Evolutionary conservation across 768 basidiomycete genomes (phyloP).

Genomic region (Pilatotrama ljubarskyi): DNA sequence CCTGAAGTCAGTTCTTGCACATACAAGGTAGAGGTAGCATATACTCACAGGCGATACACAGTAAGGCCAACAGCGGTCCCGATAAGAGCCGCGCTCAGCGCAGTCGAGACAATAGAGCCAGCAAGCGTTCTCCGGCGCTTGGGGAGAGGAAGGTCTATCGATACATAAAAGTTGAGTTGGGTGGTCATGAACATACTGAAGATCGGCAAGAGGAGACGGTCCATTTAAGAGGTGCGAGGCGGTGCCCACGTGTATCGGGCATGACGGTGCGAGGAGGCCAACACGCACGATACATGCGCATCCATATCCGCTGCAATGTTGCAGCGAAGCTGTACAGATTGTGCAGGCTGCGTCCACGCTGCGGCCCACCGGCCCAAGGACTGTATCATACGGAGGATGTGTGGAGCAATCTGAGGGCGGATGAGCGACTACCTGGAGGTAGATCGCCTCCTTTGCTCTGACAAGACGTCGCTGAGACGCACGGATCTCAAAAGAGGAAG

Average conservation of each 20-base stretch:
- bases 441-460: neutral
- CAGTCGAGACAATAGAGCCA: constrained; percentile 80
- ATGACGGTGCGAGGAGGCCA: neutral
- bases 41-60: constrained; percentile 79
- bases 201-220: constrained; percentile 9
- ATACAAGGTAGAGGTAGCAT: constrained; percentile 3
- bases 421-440: neutral
- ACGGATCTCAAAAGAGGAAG: neutral
- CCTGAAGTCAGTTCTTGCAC: neutral
- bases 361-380: neutral
- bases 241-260: constrained; percentile 8
- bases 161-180: constrained; percentile 32
- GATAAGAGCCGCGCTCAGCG: constrained; percentile 82
- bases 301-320: neutral
- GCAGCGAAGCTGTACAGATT: neutral
- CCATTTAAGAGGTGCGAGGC: constrained; percentile 37
- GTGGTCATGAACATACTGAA: constrained; percentile 27
- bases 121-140: constrained; percentile 83
- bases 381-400: neutral
- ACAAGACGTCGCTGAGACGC: neutral
- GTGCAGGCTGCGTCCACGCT: constrained; percentile 1
- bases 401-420: neutral
- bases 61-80: constrained; percentile 86
- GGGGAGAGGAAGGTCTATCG: constrained; percentile 68
- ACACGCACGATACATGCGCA: constrained; percentile 5